Evolutionary conservation across 768 basidiomycete species (phyloP), one percentile per base, ranked within the genome.

Genomic region (Collybia mongolica): DNA sequence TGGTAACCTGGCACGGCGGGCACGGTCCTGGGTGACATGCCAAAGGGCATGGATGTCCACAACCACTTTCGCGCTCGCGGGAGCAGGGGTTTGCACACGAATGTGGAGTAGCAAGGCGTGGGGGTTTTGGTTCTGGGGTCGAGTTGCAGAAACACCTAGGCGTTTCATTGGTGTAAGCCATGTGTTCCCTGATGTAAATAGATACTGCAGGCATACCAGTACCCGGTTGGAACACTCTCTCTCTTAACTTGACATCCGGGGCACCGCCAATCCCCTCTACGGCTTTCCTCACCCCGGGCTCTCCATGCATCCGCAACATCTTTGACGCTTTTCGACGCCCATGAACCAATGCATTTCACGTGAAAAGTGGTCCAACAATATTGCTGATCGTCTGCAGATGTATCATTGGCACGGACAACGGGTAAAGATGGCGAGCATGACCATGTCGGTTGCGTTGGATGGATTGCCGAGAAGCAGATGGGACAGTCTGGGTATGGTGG

Each of bases 11-110:
- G 62, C 97, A 99, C 0, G 93, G 93, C 0, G 95, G 95, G 69
- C 97, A 99, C 0, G 96, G 97, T 0, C 96, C 97, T 0, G 97
- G 96, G 65, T 98, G 96, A 61, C 96, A 98, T 12, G 75, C 72
- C 12, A 93, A 63, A 0, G 93, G 82, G 64, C 95, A 98, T 0
- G 91, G 74, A 61, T 98, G 96, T 0, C 76, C 74, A 57, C 96
- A 99, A 5, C 71, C 71, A 23, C 71, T 68, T 32, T 72, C 67
- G 2, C 86, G 80, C 4, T 67, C 51, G 11, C 88, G 82, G 0
- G 82, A 75, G 62, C 90, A 92, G 0, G 83, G 76, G 53, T 79
- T 79, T 0, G 79, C 86, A 54, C 91, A 93, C 2, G 87, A 90
- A 60, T 92, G 89, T 1, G 87, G 86, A 2, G 84, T 88, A 0